Percentiles rank a stretch among this genome's conserved stretches.
Conservation (phyloP, 1,284 basidiomycete species). For the Rhodotorula sp. region DNA sequence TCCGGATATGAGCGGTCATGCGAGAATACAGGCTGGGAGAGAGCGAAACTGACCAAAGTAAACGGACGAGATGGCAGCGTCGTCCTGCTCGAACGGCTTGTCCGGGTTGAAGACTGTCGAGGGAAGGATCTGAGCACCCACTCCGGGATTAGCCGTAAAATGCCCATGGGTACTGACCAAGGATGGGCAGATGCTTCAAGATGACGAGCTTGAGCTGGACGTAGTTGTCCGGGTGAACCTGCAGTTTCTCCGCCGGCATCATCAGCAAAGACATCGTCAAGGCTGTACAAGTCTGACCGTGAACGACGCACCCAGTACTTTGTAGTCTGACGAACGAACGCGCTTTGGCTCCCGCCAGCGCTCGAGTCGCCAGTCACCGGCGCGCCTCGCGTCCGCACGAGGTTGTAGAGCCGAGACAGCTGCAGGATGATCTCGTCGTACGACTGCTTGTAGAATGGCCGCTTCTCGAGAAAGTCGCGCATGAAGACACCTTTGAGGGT, state of each 20-base stretch:
- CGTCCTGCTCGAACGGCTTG: constrained; percentile 86
- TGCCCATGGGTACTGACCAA: constrained; percentile 59
- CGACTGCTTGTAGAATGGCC: constrained; percentile 85
- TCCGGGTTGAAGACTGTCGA: constrained; percentile 84
- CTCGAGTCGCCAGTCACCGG: constrained; percentile 89
- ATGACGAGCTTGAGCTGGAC: constrained; percentile 95
- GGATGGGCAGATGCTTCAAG: constrained; percentile 84
- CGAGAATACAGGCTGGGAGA: constrained; percentile 46
- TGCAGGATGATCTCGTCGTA: constrained; percentile 88
- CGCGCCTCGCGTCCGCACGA: constrained; percentile 92
- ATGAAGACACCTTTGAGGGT: constrained; percentile 62
- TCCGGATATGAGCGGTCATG: neutral
- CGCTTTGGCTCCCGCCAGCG: constrained; percentile 91
- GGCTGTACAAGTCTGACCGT: neutral
- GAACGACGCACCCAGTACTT: constrained; percentile 78
- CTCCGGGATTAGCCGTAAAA: neutral
- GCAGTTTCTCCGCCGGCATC: neutral
- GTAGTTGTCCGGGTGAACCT: constrained; percentile 89
- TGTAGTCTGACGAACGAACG: constrained; percentile 95
- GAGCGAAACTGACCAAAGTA: constrained; percentile 54
- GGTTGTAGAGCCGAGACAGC: constrained; percentile 90
- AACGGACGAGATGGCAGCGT: constrained; percentile 66
- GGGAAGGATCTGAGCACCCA: constrained; percentile 6
- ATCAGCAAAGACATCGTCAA: too few species aligned
- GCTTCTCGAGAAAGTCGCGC: constrained; percentile 87